Conservation (phyloP, 257 asterid species). For the Eucommia ulmoides region DNA sequence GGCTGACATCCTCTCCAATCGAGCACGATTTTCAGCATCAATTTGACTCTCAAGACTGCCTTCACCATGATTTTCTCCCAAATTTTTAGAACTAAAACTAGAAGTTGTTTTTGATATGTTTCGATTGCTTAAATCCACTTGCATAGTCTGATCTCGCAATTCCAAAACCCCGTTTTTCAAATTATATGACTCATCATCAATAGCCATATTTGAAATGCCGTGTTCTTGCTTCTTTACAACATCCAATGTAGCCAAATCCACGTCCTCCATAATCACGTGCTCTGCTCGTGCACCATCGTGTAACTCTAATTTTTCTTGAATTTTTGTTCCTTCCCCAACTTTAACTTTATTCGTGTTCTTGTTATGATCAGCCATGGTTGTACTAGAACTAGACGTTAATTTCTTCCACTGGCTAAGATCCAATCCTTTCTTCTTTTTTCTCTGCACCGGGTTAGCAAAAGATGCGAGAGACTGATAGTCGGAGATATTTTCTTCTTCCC, state of each 20-base stretch:
- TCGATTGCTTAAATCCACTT: too few relatives aligned
- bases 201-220: neutral
- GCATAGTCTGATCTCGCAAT: too few relatives aligned
- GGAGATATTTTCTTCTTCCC: neutral
- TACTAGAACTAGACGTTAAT: neutral
- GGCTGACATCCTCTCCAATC: constrained; percentile 57
- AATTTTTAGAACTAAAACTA: constrained; percentile 17
- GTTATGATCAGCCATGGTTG: neutral
- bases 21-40: constrained; percentile 67
- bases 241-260: neutral
- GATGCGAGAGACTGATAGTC: neutral
- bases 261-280: neutral
- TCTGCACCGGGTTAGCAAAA: neutral
- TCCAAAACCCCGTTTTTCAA: too few relatives aligned
- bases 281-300: neutral
- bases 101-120: constrained; percentile 13
- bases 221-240: neutral
- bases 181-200: neutral
- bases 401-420: neutral
- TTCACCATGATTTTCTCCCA: constrained; percentile 23
- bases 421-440: neutral
- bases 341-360: neutral
- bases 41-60: constrained; percentile 50
- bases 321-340: neutral
- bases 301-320: neutral